These are phyloP conservation scores for Candida saitoana DNA, from an alignment of 805 yeast species.

Conservation along the genomic window DNA sequence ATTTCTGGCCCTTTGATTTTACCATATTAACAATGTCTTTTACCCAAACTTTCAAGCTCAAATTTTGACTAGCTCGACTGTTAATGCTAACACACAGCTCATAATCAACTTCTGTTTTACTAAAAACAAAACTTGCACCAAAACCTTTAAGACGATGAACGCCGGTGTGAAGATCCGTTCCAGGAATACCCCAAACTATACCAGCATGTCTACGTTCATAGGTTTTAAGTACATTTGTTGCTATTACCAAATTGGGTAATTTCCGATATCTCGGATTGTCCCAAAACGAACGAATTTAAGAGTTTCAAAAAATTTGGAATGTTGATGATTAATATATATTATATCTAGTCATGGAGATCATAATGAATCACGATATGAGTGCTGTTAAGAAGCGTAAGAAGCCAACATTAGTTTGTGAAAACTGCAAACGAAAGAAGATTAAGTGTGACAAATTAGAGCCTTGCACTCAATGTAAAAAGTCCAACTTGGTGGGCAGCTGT, in stretches of 20 bases:
- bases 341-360: background rate
- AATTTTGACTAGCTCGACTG: too few species aligned
- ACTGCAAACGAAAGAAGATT: conserved; percentile 31
- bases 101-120: too few species aligned
- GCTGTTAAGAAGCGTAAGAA: conserved; percentile 26
- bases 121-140: too few species aligned
- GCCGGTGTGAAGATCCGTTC: background rate
- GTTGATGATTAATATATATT: background rate
- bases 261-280: background rate
- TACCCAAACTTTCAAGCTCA: too few species aligned
- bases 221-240: background rate
- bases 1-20: too few species aligned
- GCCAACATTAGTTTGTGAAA: conserved; percentile 33
- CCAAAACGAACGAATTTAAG: background rate
- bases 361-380: background rate
- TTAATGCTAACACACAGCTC: too few species aligned
- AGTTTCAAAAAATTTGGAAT: background rate
- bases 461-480: conserved; percentile 26
- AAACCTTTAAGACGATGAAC: too few species aligned
- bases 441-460: conserved; percentile 37
- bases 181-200: background rate
- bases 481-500: conserved; percentile 18
- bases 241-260: background rate
- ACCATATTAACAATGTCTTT: too few species aligned
- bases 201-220: background rate